Evolutionary conservation across 2,329 filamentous ascomycete species (phyloP).

Genomic region (Fusarium liriodendri): DNA sequence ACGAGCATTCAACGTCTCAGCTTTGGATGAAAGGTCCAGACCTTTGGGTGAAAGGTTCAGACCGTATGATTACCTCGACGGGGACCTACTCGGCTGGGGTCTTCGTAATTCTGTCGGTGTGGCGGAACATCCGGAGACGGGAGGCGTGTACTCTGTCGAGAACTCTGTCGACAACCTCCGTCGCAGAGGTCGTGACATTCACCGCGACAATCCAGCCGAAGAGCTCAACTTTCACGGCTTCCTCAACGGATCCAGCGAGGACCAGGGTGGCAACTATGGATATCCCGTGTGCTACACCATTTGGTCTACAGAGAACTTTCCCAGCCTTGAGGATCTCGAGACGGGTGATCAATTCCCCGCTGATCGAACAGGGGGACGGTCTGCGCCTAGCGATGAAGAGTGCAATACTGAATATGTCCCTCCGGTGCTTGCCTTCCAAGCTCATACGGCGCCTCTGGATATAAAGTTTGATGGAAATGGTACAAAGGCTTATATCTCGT

Average conservation of each 20-base stretch:
- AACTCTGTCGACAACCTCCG: conserved; percentile 75
- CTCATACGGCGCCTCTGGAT: conserved; percentile 79
- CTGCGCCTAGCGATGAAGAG: conserved; percentile 55
- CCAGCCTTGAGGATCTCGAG: conserved; percentile 53
- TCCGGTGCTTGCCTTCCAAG: conserved; percentile 68
- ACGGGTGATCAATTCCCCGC: conserved; percentile 63
- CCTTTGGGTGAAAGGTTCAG: conserved; percentile 38
- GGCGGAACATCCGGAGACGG: conserved; percentile 67
- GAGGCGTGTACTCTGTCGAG: conserved; percentile 71
- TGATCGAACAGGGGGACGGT: conserved; percentile 40
- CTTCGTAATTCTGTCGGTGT: conserved; percentile 79
- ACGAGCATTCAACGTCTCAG: conserved; percentile 64
- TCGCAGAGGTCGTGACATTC: conserved; percentile 69
- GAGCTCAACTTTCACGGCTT: conserved; percentile 79
- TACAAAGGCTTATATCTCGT: conserved; percentile 72
- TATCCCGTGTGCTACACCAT: conserved; percentile 77
- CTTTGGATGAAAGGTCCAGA: conserved; percentile 32
- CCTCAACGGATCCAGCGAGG: conserved; percentile 52
- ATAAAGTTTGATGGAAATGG: conserved; percentile 72
- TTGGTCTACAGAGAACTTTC: conserved; percentile 65
- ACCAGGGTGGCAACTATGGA: conserved; percentile 69
- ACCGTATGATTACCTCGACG: conserved; percentile 60
- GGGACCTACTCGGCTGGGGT: conserved; percentile 71
- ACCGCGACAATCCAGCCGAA: conserved; percentile 77
- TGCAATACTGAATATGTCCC: conserved; percentile 57